Evolutionary conservation across 2,329 filamentous ascomycete species (phyloP), one percentile per base, ranked within the genome.

Genomic region (Ustulina deusta): DNA sequence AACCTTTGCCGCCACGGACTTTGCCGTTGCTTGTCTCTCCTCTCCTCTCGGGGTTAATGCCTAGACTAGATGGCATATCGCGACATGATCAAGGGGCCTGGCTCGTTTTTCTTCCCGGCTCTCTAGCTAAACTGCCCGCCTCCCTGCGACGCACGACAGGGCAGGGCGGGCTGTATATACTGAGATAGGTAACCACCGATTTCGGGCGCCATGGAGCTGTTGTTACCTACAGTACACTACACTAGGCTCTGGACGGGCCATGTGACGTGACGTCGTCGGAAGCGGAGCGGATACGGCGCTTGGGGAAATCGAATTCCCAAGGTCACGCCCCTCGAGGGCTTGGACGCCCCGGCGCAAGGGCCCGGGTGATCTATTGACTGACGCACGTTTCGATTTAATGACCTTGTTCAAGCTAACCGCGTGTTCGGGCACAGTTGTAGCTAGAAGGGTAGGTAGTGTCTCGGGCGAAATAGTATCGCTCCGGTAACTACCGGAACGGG

Each of bases 191-290:
- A 56, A 56, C 40, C 40, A 27, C 40, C 13, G 20, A 38, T 38
- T 22, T 22, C 56, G 27, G 17, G 49, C n/a, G 20, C 42, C 63
- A 22, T 42, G 32, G 56, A 56, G 42, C 15, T n/a, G 56, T 60
- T 48, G 57, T 42, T n/a, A n/a, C n/a, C n/a, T n/a, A n/a, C n/a
- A n/a, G 57, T 56, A 32, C 10, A 29, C 49, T 11, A 20, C 15
- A 15, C 17, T n/a, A 56, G 63, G 34, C 38, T 32, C n/a, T 22
- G 34, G 32, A 38, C 59, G 34, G 27, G 22, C 22, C 17, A 66
- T 62, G 64, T 66, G 64, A 66, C 64, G 32, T 63, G 64, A 48
- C 54, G 36, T 38, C n/a, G 54, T 59, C n/a, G 27, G 40, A 57
- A 61, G 52, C 63, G 64, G 54, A 57, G 62, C 55, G 36, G 46